Base-by-base conservation (phyloP, 2,329 filamentous ascomycete species). In the Aureobasidium musti region DNA sequence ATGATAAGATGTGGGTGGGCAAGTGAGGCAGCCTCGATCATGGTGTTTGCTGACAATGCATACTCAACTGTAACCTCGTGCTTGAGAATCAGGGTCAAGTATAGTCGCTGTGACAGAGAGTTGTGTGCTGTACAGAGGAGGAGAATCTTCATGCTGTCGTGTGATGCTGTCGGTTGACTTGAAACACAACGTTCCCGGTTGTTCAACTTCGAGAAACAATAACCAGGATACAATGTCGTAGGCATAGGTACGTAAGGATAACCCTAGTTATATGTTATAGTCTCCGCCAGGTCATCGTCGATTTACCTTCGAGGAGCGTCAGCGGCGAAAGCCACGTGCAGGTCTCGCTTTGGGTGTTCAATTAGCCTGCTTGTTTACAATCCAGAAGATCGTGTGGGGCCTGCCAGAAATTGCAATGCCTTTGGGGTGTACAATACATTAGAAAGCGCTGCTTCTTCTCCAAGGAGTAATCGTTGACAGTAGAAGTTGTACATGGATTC, bases 61-160 rank as follows among this genome's bases (percentile, higher is more conserved):
- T 77, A 80, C 67, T 80, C 79, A 66, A 80, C 74, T 4, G 77
- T 77, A 67, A 80, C 73, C 28, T 76, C 72, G 66, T 80, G 78
- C 10, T 72, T 71, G 41, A 73, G 69, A 2, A 75, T 75, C 21
- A 80, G 70, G 5, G 73, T 74, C 23, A 80, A 72, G 65, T 75
- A 78, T 10, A 79, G 72, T 26, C 76, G 74, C 68, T 80, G 79
- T 6, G 79, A 80, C 6, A 80, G 72, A 11, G 79, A 80, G 66
- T 80, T 80, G 72, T 80, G 78, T n/a, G 79, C 79, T 5, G 79
- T 80, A 69, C 79, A 80, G n/a, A 80, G 72, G 67, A 80, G 79
- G 63, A 80, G 77, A 49, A 80, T 78, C 71, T 75, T 76, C 76
- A 79, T 78, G 10, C 30, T 70, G 45, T n/a, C 10, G 23, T 26